These are phyloP conservation scores for Fusarium sp. DNA, from an alignment of 2,329 filamentous ascomycete species.

Conservation along the genomic window DNA sequence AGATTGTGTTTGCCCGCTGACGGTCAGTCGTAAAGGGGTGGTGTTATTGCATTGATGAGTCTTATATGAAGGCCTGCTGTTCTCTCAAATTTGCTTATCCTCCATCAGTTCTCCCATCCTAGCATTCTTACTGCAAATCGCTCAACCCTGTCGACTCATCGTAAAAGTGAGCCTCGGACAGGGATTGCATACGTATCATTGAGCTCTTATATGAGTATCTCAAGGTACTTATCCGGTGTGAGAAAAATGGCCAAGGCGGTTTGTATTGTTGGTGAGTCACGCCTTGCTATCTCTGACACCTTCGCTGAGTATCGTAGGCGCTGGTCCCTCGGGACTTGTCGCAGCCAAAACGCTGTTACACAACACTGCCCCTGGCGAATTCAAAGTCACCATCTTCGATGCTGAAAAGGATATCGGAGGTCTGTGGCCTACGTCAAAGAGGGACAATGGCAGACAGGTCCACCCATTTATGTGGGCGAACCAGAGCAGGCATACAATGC, in stretches of 20 bases:
- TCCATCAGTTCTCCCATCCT: background rate
- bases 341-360: constrained; percentile 77
- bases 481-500: constrained; percentile 78
- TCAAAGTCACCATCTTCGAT: constrained; percentile 77
- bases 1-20: background rate
- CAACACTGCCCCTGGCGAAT: constrained; percentile 61
- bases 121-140: constrained; percentile 29
- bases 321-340: constrained; percentile 73
- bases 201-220: constrained; percentile 31
- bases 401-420: constrained; percentile 72
- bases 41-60: background rate
- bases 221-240: constrained; percentile 10
- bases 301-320: constrained; percentile 55
- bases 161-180: constrained; percentile 4
- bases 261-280: constrained; percentile 50
- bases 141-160: constrained; percentile 25
- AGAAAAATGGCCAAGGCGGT: constrained; percentile 50
- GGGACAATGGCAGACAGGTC: constrained; percentile 60
- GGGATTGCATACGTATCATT: background rate
- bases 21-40: background rate
- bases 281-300: background rate
- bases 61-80: background rate
- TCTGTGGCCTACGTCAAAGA: constrained; percentile 71
- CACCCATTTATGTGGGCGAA: constrained; percentile 77
- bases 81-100: background rate